phyloP scores from a whole-genome alignment of 2,329 filamentous ascomycete genomes.

The Stemphylium lycopersici region DNA sequence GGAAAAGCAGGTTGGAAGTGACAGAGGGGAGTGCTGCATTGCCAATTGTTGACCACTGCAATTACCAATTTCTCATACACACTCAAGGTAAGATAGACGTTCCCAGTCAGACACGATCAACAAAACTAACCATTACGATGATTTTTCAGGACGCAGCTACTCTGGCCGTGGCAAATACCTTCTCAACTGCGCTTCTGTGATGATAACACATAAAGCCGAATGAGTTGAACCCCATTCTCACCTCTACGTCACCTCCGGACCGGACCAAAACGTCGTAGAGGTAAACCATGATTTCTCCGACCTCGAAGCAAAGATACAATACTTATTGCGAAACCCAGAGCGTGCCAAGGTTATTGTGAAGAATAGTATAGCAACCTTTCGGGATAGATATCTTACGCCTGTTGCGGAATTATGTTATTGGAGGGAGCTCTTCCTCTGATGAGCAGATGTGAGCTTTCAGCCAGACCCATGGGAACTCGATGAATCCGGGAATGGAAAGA shows the following conservation, averaged over 20 bases:
- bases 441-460: slow-evolving; percentile 19
- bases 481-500: not conserved
- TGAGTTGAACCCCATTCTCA: slow-evolving; percentile 25
- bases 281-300: slow-evolving; percentile 30
- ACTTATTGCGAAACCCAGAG: slow-evolving; percentile 19
- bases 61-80: slow-evolving; percentile 53
- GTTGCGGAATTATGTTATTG: slow-evolving; percentile 27
- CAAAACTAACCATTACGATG: not conserved
- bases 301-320: slow-evolving; percentile 17
- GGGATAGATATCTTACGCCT: slow-evolving; percentile 23
- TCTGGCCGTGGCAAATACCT: slow-evolving; percentile 59
- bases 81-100: slow-evolving; percentile 54
- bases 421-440: slow-evolving; percentile 20
- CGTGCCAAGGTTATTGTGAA: slow-evolving; percentile 17
- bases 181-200: slow-evolving; percentile 51
- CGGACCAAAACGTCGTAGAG: slow-evolving; percentile 25
- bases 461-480: slow-evolving; percentile 11
- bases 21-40: slow-evolving; percentile 8
- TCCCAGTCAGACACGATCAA: not conserved
- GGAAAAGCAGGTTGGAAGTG: slow-evolving; percentile 19
- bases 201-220: slow-evolving; percentile 23
- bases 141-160: slow-evolving; percentile 39
- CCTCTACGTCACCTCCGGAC: slow-evolving; percentile 17
- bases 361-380: slow-evolving; percentile 23
- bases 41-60: slow-evolving; percentile 29